These are phyloP conservation scores for Citrus reticulata DNA, from an alignment of 345 rosid genomes.

Conservation along the genomic window DNA sequence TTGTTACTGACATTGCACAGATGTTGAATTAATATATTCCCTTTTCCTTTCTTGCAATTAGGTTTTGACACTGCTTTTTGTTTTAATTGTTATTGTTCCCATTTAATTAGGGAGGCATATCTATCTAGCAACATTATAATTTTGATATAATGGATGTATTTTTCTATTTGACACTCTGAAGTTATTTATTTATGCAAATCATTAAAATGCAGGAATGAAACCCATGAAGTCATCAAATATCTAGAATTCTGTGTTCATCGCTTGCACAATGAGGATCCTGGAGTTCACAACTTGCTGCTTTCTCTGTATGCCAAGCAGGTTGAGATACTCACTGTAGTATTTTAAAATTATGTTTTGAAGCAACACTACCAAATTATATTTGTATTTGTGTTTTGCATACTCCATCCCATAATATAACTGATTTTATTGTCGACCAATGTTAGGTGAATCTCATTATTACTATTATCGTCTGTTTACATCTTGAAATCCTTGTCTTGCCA, in stretches of 20 bases:
- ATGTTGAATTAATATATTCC: not conserved
- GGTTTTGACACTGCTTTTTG: not conserved
- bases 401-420: not conserved
- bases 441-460: not conserved
- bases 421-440: not conserved
- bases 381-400: not conserved
- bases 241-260: slow-evolving; percentile 88
- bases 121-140: not conserved
- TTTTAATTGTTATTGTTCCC: not conserved
- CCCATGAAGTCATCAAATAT: slow-evolving; percentile 96
- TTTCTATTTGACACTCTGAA: not conserved
- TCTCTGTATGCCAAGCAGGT: slow-evolving; percentile 98
- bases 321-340: slow-evolving; percentile 17
- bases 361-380: not conserved
- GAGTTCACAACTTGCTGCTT: slow-evolving; percentile 91
- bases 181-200: not conserved
- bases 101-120: not conserved
- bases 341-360: not conserved
- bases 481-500: not conserved
- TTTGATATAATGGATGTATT: not conserved
- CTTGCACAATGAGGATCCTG: slow-evolving; percentile 95
- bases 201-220: slow-evolving; percentile 78
- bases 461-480: not conserved
- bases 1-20: not conserved
- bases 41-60: not conserved